phyloP scores from a whole-genome alignment of 768 basidiomycete genomes.

The Hericium erinaceus region DNA sequence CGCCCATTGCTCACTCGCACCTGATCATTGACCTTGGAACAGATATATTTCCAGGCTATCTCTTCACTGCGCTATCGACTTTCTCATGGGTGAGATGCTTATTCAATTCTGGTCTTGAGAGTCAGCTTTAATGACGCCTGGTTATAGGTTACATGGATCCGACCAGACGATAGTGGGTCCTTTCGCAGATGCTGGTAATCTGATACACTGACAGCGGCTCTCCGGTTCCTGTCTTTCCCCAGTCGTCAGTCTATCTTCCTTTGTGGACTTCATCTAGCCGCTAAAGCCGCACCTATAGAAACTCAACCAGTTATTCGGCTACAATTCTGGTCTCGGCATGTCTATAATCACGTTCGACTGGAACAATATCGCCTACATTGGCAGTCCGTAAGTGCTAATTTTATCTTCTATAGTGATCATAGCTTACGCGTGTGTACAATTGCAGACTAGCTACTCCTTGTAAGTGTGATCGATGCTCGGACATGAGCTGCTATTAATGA shows the following conservation, averaged over 20 bases:
- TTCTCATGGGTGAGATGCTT: constrained; percentile 13
- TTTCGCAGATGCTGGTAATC: background rate
- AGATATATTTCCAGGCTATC: constrained; percentile 15
- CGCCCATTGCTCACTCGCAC: no score
- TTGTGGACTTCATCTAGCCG: background rate
- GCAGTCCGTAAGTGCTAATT: constrained; percentile 11
- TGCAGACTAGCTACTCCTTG: constrained; percentile 60
- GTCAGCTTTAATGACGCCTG: background rate
- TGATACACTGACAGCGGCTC: background rate
- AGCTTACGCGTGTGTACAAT: background rate
- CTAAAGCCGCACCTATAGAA: constrained; percentile 11
- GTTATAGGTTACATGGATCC: constrained; percentile 14
- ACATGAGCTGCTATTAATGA: background rate
- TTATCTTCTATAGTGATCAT: background rate
- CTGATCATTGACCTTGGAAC: constrained; percentile 16
- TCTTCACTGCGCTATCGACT: constrained; percentile 15
- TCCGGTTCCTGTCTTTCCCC: background rate
- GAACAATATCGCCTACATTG: constrained; percentile 32
- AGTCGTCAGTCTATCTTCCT: constrained; percentile 12
- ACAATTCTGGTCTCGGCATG: constrained; percentile 37
- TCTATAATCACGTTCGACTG: constrained; percentile 77
- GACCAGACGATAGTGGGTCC: constrained; percentile 12
- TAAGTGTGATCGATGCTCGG: constrained; percentile 2
- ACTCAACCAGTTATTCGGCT: constrained; percentile 47
- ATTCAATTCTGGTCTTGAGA: background rate